Evolutionary conservation across 306 rosid genomes (phyloP).

Genomic region (Cicer bijugum): DNA sequence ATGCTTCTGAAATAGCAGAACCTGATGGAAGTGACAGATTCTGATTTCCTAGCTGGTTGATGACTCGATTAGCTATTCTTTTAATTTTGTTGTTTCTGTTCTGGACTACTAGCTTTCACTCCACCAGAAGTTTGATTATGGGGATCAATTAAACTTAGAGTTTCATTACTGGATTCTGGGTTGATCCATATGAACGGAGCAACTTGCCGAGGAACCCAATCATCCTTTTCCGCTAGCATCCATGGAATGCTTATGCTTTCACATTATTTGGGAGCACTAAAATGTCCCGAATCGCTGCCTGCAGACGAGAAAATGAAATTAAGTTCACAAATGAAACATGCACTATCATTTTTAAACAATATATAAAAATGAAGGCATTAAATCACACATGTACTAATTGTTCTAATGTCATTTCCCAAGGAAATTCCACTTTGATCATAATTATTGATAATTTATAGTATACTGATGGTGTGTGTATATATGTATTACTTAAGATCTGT

Average conservation of each 20-base stretch:
- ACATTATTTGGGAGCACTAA: conserved; percentile 82
- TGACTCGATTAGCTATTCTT: conserved; percentile 42
- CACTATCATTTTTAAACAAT: neutral
- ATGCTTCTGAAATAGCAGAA: conserved; percentile 36
- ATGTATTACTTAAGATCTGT: neutral
- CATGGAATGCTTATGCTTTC: conserved; percentile 74
- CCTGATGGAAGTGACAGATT: conserved; percentile 41
- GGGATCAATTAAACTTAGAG: conserved; percentile 43
- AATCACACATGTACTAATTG: neutral
- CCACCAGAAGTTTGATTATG: conserved; percentile 45
- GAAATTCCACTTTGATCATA: neutral
- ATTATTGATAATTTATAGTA: neutral
- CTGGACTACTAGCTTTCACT: conserved; percentile 49
- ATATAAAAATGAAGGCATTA: conserved; percentile 4
- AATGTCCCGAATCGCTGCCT: conserved; percentile 73
- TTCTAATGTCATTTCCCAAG: neutral
- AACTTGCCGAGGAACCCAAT: conserved; percentile 74
- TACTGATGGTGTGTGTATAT: neutral
- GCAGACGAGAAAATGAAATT: conserved; percentile 48
- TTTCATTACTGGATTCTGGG: conserved; percentile 59
- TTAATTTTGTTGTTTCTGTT: conserved; percentile 40
- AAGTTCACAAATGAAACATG: conserved; percentile 34
- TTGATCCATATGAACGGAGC: conserved; percentile 85
- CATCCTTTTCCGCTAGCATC: conserved; percentile 89
- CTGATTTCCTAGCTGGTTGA: conserved; percentile 53